Conservation (phyloP, 2,329 filamentous ascomycete species). For the Tolypocladium capitatum region DNA sequence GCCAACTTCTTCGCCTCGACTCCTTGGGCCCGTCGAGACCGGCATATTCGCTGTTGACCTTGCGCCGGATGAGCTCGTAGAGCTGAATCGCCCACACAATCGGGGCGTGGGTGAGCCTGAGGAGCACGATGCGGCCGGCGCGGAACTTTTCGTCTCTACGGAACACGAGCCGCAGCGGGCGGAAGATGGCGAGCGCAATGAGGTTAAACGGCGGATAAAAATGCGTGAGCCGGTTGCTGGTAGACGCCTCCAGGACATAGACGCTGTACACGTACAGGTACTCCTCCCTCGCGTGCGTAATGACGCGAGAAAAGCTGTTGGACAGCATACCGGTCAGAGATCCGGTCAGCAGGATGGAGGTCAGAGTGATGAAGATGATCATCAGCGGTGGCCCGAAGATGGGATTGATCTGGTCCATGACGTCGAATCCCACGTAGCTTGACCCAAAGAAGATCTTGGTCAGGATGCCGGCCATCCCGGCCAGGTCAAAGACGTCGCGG, state of each 20-base stretch:
- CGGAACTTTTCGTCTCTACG: slow-evolving; percentile 51
- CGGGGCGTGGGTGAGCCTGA: slow-evolving; percentile 51
- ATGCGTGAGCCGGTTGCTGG: slow-evolving; percentile 54
- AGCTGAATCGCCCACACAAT: slow-evolving; percentile 55
- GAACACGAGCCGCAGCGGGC: slow-evolving; percentile 57
- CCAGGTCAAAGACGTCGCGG: slow-evolving; percentile 51
- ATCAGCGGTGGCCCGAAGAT: slow-evolving; percentile 48
- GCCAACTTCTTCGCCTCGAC: slow-evolving; percentile 9
- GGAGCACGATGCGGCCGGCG: slow-evolving; percentile 43
- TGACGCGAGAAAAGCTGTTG: slow-evolving; percentile 57
- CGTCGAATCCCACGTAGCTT: slow-evolving; percentile 60
- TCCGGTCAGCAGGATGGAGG: slow-evolving; percentile 66
- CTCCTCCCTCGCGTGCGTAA: slow-evolving; percentile 54
- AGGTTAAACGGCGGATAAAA: slow-evolving; percentile 65
- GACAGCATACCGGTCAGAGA: slow-evolving; percentile 66
- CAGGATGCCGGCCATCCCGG: slow-evolving; percentile 61
- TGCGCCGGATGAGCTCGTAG: slow-evolving; percentile 44
- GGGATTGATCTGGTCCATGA: slow-evolving; percentile 46
- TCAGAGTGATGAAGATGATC: slow-evolving; percentile 64
- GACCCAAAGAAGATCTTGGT: slow-evolving; percentile 74
- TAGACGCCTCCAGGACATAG: slow-evolving; percentile 53
- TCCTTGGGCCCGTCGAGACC: slow-evolving; percentile 34
- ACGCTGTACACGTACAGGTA: slow-evolving; percentile 65
- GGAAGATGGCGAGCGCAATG: slow-evolving; percentile 56
- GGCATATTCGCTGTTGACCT: slow-evolving; percentile 27